These are phyloP conservation scores for Globisporangium echinulatum DNA, from an alignment of 352 stramenopile genomes.

Conservation along the genomic window DNA sequence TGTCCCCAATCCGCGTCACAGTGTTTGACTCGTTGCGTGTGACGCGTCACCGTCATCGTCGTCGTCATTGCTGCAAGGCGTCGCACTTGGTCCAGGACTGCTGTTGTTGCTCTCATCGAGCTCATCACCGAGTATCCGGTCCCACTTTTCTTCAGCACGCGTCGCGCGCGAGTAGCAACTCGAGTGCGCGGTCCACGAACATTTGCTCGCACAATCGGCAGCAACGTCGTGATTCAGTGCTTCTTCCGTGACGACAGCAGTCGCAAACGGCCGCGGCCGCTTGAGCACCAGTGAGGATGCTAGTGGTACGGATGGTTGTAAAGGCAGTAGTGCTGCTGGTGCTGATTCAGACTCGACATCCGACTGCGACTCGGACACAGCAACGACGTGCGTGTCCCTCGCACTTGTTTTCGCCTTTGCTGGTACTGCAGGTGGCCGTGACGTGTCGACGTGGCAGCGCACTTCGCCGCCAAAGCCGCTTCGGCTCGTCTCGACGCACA, in stretches of 20 bases:
- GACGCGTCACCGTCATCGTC: neutral
- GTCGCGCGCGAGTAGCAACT: conserved; percentile 20
- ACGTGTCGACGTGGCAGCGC: conserved; percentile 35
- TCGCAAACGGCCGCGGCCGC: conserved; percentile 8
- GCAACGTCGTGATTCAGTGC: neutral
- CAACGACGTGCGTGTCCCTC: too few relatives aligned
- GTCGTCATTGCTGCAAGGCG: conserved; percentile 1
- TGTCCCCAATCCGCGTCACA: neutral
- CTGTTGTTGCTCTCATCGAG: conserved; percentile 15
- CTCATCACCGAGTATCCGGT: conserved; percentile 49
- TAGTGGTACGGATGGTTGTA: too few relatives aligned
- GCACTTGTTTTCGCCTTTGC: neutral
- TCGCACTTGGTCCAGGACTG: conserved; percentile 7
- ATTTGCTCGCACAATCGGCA: neutral
- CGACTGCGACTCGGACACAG: too few relatives aligned
- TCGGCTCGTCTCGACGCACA: conserved; percentile 34
- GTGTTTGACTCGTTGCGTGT: neutral
- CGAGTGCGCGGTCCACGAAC: conserved; percentile 7
- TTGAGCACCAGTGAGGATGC: neutral
- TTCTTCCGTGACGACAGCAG: neutral
- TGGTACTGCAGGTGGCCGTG: neutral
- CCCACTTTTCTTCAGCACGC: conserved; percentile 66
- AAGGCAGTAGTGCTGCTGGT: too few relatives aligned
- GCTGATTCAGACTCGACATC: too few relatives aligned
- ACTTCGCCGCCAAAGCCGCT: conserved; percentile 73